phyloP scores from a whole-genome alignment of 2,329 filamentous ascomycete genomes.

The Clarireedia homoeocarpa region DNA sequence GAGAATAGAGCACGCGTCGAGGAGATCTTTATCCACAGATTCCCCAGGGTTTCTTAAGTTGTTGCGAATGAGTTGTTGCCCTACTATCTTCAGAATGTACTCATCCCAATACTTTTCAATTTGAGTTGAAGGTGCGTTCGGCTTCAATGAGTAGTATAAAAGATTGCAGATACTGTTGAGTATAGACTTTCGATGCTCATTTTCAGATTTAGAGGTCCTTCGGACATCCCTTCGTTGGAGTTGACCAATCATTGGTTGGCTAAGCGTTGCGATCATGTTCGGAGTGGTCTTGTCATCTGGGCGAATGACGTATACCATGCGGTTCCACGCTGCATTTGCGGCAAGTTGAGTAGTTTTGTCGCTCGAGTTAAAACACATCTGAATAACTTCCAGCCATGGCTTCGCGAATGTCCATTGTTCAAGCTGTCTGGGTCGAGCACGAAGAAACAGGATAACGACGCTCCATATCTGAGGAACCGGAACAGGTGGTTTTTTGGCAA shows the following conservation, averaged over 20 bases:
- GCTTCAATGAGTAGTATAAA: constrained; percentile 75
- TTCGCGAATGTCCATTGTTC: constrained; percentile 64
- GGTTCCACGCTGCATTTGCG: constrained; percentile 79
- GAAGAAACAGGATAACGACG: constrained; percentile 69
- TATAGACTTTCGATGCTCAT: constrained; percentile 49
- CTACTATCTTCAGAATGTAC: constrained; percentile 59
- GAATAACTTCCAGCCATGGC: constrained; percentile 70
- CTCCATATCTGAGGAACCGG: constrained; percentile 85
- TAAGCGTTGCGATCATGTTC: constrained; percentile 54
- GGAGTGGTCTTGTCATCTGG: constrained; percentile 49
- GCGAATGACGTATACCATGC: constrained; percentile 67
- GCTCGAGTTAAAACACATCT: constrained; percentile 74
- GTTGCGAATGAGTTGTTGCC: constrained; percentile 40
- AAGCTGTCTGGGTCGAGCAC: constrained; percentile 49
- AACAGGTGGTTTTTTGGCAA: constrained; percentile 53
- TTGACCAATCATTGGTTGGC: constrained; percentile 60
- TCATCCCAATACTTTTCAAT: constrained; percentile 73
- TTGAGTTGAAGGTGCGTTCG: constrained; percentile 55
- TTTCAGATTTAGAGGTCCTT: constrained; percentile 37
- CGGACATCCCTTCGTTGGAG: constrained; percentile 51
- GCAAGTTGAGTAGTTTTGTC: constrained; percentile 65
- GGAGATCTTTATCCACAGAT: constrained; percentile 39
- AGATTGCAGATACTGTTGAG: constrained; percentile 71
- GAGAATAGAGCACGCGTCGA: constrained; percentile 61
- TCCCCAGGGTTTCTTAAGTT: constrained; percentile 31